Conservation (phyloP, 2,329 filamentous ascomycete species). For the Pseudogymnoascus sp. region DNA sequence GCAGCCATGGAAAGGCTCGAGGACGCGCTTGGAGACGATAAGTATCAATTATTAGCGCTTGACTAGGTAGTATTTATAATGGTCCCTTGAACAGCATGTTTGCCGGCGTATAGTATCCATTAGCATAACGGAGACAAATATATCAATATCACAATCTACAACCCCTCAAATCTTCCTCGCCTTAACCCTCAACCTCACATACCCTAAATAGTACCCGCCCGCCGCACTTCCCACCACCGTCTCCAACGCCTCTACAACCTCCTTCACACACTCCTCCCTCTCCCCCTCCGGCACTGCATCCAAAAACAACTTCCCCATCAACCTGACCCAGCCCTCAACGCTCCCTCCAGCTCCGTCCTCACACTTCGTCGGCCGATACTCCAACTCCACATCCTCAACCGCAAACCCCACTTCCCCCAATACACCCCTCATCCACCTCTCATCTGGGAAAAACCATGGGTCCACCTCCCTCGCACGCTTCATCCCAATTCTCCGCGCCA, state of each 20-base stretch:
- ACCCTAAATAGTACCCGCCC: conserved; percentile 49
- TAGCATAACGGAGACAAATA: background rate
- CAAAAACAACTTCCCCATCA: conserved; percentile 54
- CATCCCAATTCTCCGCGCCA: conserved; percentile 43
- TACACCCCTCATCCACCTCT: conserved; percentile 41
- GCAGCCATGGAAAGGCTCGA: conserved; percentile 73
- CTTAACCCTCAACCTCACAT: conserved; percentile 45
- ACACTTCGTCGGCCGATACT: conserved; percentile 54
- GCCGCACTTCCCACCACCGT: conserved; percentile 45
- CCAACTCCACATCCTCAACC: conserved; percentile 45
- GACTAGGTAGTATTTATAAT: conserved; percentile 16
- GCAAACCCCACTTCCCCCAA: conserved; percentile 30
- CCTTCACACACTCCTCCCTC: conserved; percentile 44
- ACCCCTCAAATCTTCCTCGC: conserved; percentile 30
- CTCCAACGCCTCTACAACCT: conserved; percentile 46
- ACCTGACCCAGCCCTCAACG: conserved; percentile 54
- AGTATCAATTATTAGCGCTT: conserved; percentile 41
- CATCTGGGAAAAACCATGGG: conserved; percentile 67
- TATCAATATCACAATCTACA: background rate
- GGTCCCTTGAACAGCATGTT: background rate
- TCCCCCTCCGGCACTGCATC: conserved; percentile 39
- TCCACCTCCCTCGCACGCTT: conserved; percentile 39
- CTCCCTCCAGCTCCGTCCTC: conserved; percentile 48
- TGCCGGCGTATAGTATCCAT: background rate
- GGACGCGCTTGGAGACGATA: conserved; percentile 54